phyloP scores from a whole-genome alignment of 1,139 yeast genomes.

The Lodderomyces metapsilosis region DNA sequence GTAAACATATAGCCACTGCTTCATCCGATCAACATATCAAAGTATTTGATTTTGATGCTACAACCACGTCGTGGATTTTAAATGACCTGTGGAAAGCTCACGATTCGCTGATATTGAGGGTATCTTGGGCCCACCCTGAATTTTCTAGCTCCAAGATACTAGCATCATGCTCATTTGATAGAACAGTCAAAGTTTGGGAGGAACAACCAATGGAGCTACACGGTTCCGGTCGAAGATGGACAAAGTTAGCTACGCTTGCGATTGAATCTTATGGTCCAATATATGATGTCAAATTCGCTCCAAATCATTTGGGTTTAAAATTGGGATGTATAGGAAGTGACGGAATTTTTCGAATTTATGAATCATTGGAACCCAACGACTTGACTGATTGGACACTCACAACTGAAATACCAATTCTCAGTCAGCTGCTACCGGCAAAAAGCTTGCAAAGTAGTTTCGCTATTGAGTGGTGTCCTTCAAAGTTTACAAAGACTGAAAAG shows the following conservation, averaged over 20 bases:
- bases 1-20: constrained; percentile 85
- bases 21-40: constrained; percentile 91
- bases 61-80: constrained; percentile 64
- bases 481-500: constrained; percentile 70
- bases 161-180: constrained; percentile 87
- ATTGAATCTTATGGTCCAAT: constrained; percentile 84
- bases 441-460: constrained; percentile 86
- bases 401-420: constrained; percentile 67
- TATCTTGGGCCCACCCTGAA: constrained; percentile 94
- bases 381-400: constrained; percentile 78
- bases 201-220: constrained; percentile 78
- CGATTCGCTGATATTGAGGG: constrained; percentile 77
- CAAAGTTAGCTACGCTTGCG: constrained; percentile 66
- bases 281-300: constrained; percentile 88
- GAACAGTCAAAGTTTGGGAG: constrained; percentile 88
- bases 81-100: constrained; percentile 95
- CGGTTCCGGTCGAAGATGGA: constrained; percentile 83
- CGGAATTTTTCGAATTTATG: constrained; percentile 83
- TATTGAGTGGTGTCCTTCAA: constrained; percentile 91
- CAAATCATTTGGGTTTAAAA: constrained; percentile 77
- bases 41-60: constrained; percentile 70
- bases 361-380: constrained; percentile 85
- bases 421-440: constrained; percentile 61
- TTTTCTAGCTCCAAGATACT: constrained; percentile 71
- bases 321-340: constrained; percentile 90